Conservation (phyloP, 495 filamentous ascomycete species). For the Oidiodendron maius region DNA sequence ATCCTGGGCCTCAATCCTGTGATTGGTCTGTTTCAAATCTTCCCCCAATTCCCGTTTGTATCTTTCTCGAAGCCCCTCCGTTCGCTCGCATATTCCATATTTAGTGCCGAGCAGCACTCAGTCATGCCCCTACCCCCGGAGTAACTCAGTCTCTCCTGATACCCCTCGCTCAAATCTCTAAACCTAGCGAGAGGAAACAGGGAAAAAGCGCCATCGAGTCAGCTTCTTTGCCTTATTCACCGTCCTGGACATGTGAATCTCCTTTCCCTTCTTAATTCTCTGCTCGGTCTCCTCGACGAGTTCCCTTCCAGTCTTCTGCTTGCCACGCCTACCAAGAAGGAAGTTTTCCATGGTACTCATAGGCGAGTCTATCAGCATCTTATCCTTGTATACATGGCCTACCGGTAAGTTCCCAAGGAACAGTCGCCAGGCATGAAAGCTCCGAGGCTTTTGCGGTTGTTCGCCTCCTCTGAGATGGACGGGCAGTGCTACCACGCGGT, state of each 20-base stretch:
- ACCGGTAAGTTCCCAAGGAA: too few relatives aligned
- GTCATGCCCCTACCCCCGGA: too few relatives aligned
- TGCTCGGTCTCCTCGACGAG: not conserved
- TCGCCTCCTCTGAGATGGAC: not conserved
- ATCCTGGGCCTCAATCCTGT: too few relatives aligned
- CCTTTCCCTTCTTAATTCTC: constrained; percentile 1
- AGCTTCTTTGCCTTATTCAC: not conserved
- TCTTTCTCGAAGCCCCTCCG: too few relatives aligned
- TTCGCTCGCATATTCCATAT: too few relatives aligned
- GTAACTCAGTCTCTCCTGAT: too few relatives aligned
- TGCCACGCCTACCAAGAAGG: not conserved
- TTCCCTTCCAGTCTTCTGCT: not conserved
- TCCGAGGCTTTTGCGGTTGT: not conserved
- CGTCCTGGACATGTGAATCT: too few relatives aligned
- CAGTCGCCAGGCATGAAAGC: too few relatives aligned
- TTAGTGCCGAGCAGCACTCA: too few relatives aligned
- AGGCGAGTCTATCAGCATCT: not conserved
- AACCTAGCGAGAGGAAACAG: not conserved
- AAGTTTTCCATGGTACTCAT: not conserved
- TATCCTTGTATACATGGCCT: not conserved
- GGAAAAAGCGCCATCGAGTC: not conserved
- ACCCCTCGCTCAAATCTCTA: not conserved
- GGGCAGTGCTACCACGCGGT: not conserved
- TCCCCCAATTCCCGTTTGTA: too few relatives aligned
- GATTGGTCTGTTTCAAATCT: too few relatives aligned